Evolutionary conservation across 2,329 filamentous ascomycete species (phyloP).

Genomic region (Fusarium incarnatum): DNA sequence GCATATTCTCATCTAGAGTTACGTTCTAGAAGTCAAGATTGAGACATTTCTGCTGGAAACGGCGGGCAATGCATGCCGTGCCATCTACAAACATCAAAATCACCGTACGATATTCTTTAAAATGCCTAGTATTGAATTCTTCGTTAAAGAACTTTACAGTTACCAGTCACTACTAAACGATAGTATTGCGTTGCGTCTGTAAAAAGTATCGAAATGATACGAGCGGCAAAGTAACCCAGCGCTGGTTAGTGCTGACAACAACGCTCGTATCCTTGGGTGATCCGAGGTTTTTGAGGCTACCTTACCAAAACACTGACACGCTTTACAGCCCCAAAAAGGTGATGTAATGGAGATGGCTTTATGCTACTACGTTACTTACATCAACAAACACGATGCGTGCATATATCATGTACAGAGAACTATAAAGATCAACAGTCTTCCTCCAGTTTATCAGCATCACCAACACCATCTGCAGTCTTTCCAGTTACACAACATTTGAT

Average conservation of each 20-base stretch:
- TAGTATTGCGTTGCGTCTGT: neutral
- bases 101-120: neutral
- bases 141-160: no score
- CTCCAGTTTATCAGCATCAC: neutral
- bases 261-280: neutral
- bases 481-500: neutral
- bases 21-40: no score
- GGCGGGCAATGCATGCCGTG: neutral
- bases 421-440: neutral
- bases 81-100: neutral
- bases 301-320: neutral
- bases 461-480: neutral
- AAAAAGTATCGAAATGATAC: neutral
- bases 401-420: neutral
- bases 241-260: constrained; percentile 12
- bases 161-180: neutral
- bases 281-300: neutral
- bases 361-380: neutral
- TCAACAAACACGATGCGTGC: neutral
- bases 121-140: neutral
- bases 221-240: neutral
- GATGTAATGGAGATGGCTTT: neutral
- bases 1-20: neutral
- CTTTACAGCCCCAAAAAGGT: neutral
- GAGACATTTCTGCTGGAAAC: neutral